These are phyloP conservation scores for Arthrobotrys megalospora DNA, from an alignment of 2,329 filamentous ascomycete species.

Conservation along the genomic window DNA sequence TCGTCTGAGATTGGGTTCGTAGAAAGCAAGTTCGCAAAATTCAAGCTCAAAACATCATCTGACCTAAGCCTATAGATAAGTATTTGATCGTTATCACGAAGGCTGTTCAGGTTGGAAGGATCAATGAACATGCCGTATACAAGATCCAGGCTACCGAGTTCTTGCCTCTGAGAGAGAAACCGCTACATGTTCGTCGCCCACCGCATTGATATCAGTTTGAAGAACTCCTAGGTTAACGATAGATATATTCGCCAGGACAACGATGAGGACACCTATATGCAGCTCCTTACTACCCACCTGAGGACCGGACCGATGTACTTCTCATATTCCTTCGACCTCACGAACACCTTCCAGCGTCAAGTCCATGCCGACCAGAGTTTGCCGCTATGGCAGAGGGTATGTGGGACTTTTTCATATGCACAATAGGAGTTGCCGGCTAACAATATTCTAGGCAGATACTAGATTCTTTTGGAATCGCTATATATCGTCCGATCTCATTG, in stretches of 20 bases:
- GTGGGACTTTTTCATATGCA: constrained; percentile 23
- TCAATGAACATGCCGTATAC: constrained; percentile 97
- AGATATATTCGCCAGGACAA: constrained; percentile 81
- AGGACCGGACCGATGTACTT: constrained; percentile 94
- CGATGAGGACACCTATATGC: constrained; percentile 93
- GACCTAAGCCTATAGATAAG: constrained; percentile 75
- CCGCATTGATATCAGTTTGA: neutral
- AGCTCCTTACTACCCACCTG: constrained; percentile 82
- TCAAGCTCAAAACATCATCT: constrained; percentile 41
- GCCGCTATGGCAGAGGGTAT: constrained; percentile 84
- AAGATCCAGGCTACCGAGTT: constrained; percentile 92
- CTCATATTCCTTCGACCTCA: constrained; percentile 96
- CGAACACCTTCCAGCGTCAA: constrained; percentile 96
- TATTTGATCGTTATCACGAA: constrained; percentile 98
- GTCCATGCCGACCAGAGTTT: constrained; percentile 78
- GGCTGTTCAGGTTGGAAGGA: constrained; percentile 86
- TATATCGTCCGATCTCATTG: constrained; percentile 89
- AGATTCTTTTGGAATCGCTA: constrained; percentile 99
- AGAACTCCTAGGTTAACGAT: constrained; percentile 18
- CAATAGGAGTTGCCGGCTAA: constrained; percentile 2
- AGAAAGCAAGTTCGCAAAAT: neutral
- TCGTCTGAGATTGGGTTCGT: constrained; percentile 87
- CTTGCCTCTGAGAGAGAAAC: constrained; percentile 86
- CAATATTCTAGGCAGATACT: constrained; percentile 77
- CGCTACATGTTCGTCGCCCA: constrained; percentile 62